These are phyloP conservation scores for Solanum chaucha DNA, from an alignment of 257 asterid genomes.

Conservation along the genomic window DNA sequence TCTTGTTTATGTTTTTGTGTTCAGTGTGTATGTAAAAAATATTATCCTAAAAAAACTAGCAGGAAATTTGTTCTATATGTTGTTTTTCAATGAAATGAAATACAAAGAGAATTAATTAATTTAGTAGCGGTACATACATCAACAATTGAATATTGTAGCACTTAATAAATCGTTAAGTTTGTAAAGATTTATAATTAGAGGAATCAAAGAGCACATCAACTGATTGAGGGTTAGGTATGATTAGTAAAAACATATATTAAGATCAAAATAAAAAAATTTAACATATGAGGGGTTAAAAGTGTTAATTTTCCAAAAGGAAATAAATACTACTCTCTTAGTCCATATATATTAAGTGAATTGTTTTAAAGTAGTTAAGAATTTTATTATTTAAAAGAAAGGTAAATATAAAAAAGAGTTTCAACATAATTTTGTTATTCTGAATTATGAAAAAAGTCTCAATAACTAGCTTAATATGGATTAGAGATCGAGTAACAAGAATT, in stretches of 20 bases:
- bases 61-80: not conserved
- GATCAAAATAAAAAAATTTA: not conserved
- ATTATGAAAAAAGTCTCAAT: no score
- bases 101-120: not conserved
- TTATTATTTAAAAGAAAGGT: no score
- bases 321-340: not conserved
- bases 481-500: not conserved
- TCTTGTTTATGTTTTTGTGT: not conserved
- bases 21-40: no score
- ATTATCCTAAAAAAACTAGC: not conserved
- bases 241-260: not conserved
- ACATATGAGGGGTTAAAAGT: not conserved
- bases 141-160: not conserved
- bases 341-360: no score
- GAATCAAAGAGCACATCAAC: not conserved
- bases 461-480: no score
- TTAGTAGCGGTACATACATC: not conserved
- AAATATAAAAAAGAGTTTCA: not conserved
- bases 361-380: not conserved
- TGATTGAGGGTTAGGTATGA: not conserved
- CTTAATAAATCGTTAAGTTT: not conserved
- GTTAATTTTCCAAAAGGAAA: not conserved
- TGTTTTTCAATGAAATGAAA: not conserved
- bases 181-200: not conserved
- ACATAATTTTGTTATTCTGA: not conserved